These are phyloP conservation scores for Vigna mungo DNA, from an alignment of 306 rosid genomes.

Conservation along the genomic window DNA sequence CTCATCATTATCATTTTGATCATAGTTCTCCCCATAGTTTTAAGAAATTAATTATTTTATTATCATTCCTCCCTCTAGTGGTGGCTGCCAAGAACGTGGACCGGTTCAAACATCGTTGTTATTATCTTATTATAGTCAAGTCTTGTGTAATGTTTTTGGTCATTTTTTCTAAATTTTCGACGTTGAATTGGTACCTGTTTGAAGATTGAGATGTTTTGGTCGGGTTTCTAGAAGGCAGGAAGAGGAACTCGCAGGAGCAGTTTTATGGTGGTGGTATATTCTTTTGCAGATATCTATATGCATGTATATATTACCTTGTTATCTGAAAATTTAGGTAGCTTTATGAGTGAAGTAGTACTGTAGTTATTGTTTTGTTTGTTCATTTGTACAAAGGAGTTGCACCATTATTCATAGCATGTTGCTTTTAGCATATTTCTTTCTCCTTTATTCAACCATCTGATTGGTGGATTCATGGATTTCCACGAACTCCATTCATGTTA, in stretches of 20 bases:
- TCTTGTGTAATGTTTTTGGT: background rate
- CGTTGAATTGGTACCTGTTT: background rate
- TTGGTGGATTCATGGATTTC: too few relatives aligned
- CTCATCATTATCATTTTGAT: conserved; percentile 55
- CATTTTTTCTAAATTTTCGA: too few relatives aligned
- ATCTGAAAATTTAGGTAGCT: background rate
- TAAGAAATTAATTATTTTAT: conserved; percentile 11
- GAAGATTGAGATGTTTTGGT: background rate
- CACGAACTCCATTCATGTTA: too few relatives aligned
- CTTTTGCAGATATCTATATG: background rate
- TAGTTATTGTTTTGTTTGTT: too few relatives aligned
- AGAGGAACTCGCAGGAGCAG: too few relatives aligned
- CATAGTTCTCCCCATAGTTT: conserved; percentile 57
- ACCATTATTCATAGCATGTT: too few relatives aligned
- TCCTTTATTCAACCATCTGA: too few relatives aligned
- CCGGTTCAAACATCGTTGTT: conserved; percentile 27
- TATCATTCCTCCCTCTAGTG: background rate
- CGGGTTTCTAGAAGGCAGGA: background rate
- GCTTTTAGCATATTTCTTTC: too few relatives aligned
- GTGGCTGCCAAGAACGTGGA: conserved; percentile 30
- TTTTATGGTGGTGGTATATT: background rate
- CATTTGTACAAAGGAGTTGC: too few relatives aligned
- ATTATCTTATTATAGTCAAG: conserved; percentile 31
- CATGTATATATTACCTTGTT: too few relatives aligned
- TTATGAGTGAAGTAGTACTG: background rate